Evolutionary conservation across 768 basidiomycete genomes (phyloP), one percentile per base, ranked within the genome.

Genomic region (Amanita fuliginea): DNA sequence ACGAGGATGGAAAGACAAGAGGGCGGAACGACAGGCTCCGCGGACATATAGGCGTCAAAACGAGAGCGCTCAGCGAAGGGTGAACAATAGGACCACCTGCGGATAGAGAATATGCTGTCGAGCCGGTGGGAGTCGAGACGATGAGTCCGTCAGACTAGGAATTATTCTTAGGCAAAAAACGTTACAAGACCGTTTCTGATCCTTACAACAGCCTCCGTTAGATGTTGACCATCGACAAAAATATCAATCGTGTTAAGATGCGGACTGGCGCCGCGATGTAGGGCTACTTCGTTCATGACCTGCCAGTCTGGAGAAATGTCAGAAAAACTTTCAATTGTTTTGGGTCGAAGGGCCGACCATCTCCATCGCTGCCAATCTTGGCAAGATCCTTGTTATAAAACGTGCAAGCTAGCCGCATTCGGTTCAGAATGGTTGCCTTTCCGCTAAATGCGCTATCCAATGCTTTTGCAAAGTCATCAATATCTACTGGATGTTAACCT

Each of bases 41-140:
- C 42, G 94, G 94, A 59, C 91, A 93, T 55, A 97, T 95, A n/a
- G 94, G 94, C 1, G 94, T 95, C 36, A 97, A 69, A 11, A 97
- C 86, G 45, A 96, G 75, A 1, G 92, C 88, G 52, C 86, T 87
- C 34, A 94, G 69, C 2, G 88, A 89, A 2, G 94, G 94, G 54
- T 96, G 94, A 0, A 96, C 91, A 56, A 97, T 96, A 3, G 94
- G 94, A 21, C 94, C 94, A 30, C 94, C 94, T 0, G 93, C 89
- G 3, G 92, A 95, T 19, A 97, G 74, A 0, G 93, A 96, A 65
- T 97, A 96, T 13, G 94, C 94, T 3, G 94, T 96, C 18, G 93
- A 96, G 5, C 94, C 94, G 2, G 94, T 97, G 18, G 94, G 94
- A 1, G 94, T 97, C 6, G 92, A 92, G 47, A 97, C 81, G 49